A percentile compares a stretch with the other conserved stretches of the same genome.
Conservation (phyloP, 495 filamentous ascomycete genomes). For the Podospora appendiculata region DNA sequence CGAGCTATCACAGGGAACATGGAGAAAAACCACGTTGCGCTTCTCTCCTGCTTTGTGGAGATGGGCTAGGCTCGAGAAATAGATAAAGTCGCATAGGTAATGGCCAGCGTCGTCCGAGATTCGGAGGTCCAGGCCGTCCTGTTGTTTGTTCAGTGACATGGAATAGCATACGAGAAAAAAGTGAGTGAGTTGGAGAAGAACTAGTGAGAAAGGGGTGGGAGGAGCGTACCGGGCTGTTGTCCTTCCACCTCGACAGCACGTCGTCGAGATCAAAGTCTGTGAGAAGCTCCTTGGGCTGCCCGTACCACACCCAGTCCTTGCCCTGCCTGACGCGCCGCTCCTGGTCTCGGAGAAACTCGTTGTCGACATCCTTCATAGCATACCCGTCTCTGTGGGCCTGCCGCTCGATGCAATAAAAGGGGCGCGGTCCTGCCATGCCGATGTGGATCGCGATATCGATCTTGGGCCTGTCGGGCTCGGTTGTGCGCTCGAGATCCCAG, state of each 20-base stretch:
- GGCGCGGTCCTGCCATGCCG: conserved; percentile 67
- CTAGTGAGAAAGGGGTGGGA: background rate
- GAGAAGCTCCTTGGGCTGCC: conserved; percentile 35
- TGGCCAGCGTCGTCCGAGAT: conserved; percentile 70
- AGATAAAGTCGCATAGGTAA: conserved; percentile 83
- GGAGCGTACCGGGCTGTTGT: conserved; percentile 22
- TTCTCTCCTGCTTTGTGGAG: conserved; percentile 40
- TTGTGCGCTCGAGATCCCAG: conserved; percentile 24
- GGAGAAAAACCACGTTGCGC: conserved; percentile 64
- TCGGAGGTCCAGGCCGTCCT: conserved; percentile 46
- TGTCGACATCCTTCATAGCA: conserved; percentile 57
- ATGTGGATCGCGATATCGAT: conserved; percentile 70
- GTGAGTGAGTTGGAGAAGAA: too few species aligned
- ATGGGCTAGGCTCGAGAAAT: conserved; percentile 63
- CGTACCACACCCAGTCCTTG: conserved; percentile 38
- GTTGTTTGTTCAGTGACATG: background rate
- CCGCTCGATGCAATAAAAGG: conserved; percentile 62
- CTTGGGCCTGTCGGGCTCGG: conserved; percentile 14
- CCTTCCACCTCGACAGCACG: conserved; percentile 48
- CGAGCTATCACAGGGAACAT: conserved; percentile 59
- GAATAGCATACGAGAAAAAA: background rate
- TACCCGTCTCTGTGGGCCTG: conserved; percentile 73
- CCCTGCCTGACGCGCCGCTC: conserved; percentile 28
- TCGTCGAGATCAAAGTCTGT: conserved; percentile 46
- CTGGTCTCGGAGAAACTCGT: conserved; percentile 45